Base-by-base conservation (phyloP, 768 basidiomycete genomes). In the Boletales sp. region DNA sequence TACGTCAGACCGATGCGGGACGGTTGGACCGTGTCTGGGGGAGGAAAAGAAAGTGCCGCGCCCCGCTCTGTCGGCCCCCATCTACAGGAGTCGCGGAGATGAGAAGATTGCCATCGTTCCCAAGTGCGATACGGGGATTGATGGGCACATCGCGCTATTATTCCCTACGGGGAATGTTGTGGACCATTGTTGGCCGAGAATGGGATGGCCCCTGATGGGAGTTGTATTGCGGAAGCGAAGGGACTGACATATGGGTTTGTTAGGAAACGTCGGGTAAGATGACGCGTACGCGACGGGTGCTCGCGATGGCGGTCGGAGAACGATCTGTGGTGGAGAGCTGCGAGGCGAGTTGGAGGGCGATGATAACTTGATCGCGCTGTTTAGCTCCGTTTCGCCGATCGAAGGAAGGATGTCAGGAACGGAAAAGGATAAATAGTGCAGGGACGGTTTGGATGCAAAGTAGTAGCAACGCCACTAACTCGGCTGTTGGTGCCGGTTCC, bases 281-380 rank as follows among this genome's bases (percentile, higher is more conserved):
- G 67, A 51, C 48, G 12, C 74, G 76, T 18, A 78, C 79, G 19
- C 70, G 70, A 48, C 52, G 73, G 39, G 80, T 76, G 15, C 53
- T 84, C 32, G 65, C 70, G 8, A 54, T 81, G 44, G 73, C 74
- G 39, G 66, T 82, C 54, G 70, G 71, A 5, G 82, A 83, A 53
- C 59, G 66, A 32, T 80, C 82, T 4, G 66, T 84, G 35, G 65
- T 84, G 51, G 74, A 82, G 48, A 74, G 75, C 50, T 82, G 82
- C 55, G 63, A 67, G 41, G 68, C 72, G 38, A 56, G 63, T 30
- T 83, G 78, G 83, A 65, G 52, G 15, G 70, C 40, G 17, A 25
- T 66, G 40, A 40, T 58, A 28, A 50, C 10, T 35, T 38, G 36
- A 46, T 38, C 28, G 36, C 44, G 49, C 36, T 40, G 5, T 49